Percentiles rank a stretch among this genome's conserved stretches.
Evolutionary conservation across 768 basidiomycete genomes (phyloP).

Genomic region (Tulasnella sp.): DNA sequence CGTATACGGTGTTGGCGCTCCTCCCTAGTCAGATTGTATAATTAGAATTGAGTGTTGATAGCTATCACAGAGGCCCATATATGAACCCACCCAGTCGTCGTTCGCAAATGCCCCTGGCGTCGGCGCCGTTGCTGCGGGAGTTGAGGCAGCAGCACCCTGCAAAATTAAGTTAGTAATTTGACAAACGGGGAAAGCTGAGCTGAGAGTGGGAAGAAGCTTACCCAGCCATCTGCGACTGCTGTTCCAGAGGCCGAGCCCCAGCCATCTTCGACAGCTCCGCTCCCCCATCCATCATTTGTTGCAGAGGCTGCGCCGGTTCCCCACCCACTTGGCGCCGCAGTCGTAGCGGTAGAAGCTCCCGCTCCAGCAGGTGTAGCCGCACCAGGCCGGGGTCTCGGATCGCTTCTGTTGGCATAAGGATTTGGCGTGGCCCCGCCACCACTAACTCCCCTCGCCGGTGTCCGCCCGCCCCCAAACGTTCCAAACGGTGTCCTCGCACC

Average conservation of each 20-base stretch:
- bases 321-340: constrained; percentile 5
- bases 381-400: constrained; percentile 21
- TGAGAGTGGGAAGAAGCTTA: constrained; percentile 20
- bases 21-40: not conserved
- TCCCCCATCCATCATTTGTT: not conserved
- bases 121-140: constrained; percentile 9
- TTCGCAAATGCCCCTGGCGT: constrained; percentile 16
- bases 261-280: constrained; percentile 6
- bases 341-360: constrained; percentile 26
- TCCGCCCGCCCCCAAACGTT: constrained; percentile 38
- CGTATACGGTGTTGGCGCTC: constrained; percentile 17
- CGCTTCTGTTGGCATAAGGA: constrained; percentile 21
- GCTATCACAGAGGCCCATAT: not conserved
- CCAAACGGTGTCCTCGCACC: constrained; percentile 23
- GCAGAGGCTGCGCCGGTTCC: no score
- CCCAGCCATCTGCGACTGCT: not conserved
- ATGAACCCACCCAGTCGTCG: constrained; percentile 17
- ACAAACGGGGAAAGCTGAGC: no score
- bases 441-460: constrained; percentile 30
- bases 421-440: constrained; percentile 20
- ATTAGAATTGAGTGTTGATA: not conserved
- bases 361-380: constrained; percentile 26
- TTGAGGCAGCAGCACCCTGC: not conserved
- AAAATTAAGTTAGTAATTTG: constrained; percentile 16
- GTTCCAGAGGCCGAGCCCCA: not conserved